Conservation (phyloP, 2,329 filamentous ascomycete genomes). For the Verticillium nubilum region DNA sequence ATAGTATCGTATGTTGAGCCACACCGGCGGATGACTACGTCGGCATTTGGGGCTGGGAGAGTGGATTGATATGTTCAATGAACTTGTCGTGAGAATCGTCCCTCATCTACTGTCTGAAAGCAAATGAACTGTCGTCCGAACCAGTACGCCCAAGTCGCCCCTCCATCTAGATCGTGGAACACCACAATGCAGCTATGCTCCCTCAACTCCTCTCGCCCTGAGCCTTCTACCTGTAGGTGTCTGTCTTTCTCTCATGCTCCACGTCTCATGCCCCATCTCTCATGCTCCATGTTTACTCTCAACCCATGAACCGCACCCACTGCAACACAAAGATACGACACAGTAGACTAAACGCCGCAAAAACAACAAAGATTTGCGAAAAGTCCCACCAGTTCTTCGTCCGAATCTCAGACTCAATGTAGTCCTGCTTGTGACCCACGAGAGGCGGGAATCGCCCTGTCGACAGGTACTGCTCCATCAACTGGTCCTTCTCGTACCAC, state of each 20-base stretch:
- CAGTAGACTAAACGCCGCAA: conserved; percentile 37
- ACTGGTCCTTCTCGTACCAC: conserved; percentile 88
- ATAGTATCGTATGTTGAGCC: not conserved
- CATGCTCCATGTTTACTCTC: not conserved
- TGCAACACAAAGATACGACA: conserved; percentile 31
- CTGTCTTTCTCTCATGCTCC: not conserved
- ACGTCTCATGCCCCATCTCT: not conserved
- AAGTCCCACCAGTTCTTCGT: conserved; percentile 50
- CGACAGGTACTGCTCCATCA: conserved; percentile 76
- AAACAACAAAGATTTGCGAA: conserved; percentile 45
- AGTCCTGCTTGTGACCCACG: conserved; percentile 35
- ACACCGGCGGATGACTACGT: not conserved
- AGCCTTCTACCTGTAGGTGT: not conserved
- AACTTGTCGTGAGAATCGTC: not conserved
- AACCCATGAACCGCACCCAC: conserved; percentile 3
- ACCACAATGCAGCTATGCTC: not conserved
- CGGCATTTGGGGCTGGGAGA: too few species aligned
- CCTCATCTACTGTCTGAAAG: not conserved
- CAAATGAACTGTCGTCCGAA: not conserved
- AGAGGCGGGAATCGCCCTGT: conserved; percentile 77
- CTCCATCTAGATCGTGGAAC: not conserved
- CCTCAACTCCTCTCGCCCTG: not conserved
- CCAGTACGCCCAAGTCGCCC: not conserved
- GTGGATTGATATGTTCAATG: not conserved
- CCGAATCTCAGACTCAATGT: conserved; percentile 54